phyloP scores from a whole-genome alignment of 192 early-diverging fungal genomes.

The Backusella macrospora region DNA sequence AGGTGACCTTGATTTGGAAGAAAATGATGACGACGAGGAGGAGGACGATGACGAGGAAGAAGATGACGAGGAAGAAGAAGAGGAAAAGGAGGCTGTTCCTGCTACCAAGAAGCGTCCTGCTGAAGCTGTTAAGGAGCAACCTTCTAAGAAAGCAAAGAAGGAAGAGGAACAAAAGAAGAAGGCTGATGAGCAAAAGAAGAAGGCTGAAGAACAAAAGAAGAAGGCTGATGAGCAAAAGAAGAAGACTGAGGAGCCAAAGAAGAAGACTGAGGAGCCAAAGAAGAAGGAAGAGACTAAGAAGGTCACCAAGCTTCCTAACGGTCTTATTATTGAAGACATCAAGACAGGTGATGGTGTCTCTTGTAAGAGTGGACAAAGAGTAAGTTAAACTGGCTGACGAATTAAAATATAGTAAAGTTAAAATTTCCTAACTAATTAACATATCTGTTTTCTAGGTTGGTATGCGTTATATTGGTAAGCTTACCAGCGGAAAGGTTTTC shows the following conservation, averaged over 20 bases:
- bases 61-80: slow-evolving; percentile 45
- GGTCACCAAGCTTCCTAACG: slow-evolving; percentile 66
- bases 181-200: slow-evolving; percentile 24
- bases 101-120: slow-evolving; percentile 41
- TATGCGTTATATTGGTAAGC: slow-evolving; percentile 95
- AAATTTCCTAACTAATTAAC: slow-evolving; percentile 22
- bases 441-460: slow-evolving; percentile 45
- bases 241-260: slow-evolving; percentile 21
- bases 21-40: slow-evolving; percentile 26
- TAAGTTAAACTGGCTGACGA: slow-evolving; percentile 45
- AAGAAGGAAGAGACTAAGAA: slow-evolving; percentile 48
- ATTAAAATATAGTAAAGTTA: slow-evolving; percentile 51
- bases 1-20: slow-evolving; percentile 31
- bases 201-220: slow-evolving; percentile 25
- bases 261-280: slow-evolving; percentile 38
- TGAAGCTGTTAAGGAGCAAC: slow-evolving; percentile 24
- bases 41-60: slow-evolving; percentile 24
- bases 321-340: slow-evolving; percentile 83
- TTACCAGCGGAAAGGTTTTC: slow-evolving; percentile 91
- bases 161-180: slow-evolving; percentile 30
- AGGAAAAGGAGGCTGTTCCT: slow-evolving; percentile 37
- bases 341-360: slow-evolving; percentile 49
- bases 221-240: not conserved
- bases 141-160: slow-evolving; percentile 37
- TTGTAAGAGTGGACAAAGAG: slow-evolving; percentile 51